Evolutionary conservation across 1,284 basidiomycete genomes (phyloP).

Genomic region (Malassezia furfur): DNA sequence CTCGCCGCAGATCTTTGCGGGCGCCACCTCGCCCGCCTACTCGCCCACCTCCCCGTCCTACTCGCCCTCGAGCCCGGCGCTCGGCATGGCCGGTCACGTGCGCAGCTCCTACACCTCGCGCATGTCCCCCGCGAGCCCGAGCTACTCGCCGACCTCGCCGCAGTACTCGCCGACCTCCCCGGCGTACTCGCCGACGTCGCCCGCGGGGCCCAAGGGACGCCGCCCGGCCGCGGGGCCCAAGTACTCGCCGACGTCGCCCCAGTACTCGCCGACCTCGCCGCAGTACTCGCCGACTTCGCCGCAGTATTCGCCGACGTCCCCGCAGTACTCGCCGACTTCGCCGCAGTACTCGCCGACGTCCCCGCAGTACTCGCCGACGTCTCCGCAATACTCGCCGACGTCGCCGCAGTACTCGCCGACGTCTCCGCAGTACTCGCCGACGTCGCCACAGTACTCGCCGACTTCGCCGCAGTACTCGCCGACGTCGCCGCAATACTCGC

Average conservation of each 20-base stretch:
- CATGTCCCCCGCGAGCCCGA: slow-evolving; percentile 41
- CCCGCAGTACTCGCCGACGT: slow-evolving; percentile 42
- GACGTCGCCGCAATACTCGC: slow-evolving; percentile 31
- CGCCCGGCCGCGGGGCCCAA: slow-evolving; percentile 9
- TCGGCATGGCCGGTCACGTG: slow-evolving; percentile 8
- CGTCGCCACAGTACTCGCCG: slow-evolving; percentile 48
- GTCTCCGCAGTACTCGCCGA: slow-evolving; percentile 45
- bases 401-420: slow-evolving; percentile 38
- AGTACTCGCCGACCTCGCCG: slow-evolving; percentile 41
- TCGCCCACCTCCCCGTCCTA: slow-evolving; percentile 54
- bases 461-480: slow-evolving; percentile 51
- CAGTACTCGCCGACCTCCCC: slow-evolving; percentile 16
- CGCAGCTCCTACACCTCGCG: slow-evolving; percentile 53
- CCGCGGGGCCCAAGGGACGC: slow-evolving; percentile 11
- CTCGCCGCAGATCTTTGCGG: slow-evolving; percentile 56
- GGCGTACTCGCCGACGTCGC: slow-evolving; percentile 49
- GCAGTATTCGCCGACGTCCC: slow-evolving; percentile 38
- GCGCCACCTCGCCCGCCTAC: slow-evolving; percentile 21
- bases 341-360: slow-evolving; percentile 49
- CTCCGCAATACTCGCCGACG: slow-evolving; percentile 37
- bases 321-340: slow-evolving; percentile 63
- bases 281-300: slow-evolving; percentile 42
- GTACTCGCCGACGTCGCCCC: slow-evolving; percentile 45
- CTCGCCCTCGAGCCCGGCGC: slow-evolving; percentile 30
- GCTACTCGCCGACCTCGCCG: slow-evolving; percentile 21